Percentiles rank a stretch among this genome's conserved stretches.
These are phyloP conservation scores for Phialemonium atrogriseum DNA, from an alignment of 2,329 filamentous ascomycete genomes.

Conservation along the genomic window DNA sequence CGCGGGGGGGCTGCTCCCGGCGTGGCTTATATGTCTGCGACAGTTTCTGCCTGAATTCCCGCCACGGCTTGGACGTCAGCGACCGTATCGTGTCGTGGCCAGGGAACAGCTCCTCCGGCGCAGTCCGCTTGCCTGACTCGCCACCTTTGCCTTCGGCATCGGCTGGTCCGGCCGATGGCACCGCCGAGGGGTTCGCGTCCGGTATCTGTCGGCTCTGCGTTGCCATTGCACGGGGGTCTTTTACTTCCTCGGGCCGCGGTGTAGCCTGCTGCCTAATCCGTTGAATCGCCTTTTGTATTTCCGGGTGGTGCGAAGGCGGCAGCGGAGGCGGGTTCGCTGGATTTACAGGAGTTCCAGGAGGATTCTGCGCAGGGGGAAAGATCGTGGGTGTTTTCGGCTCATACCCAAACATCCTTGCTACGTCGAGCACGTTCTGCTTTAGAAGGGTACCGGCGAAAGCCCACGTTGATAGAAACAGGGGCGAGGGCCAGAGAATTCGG, in stretches of 20 bases:
- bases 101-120: slow-evolving; percentile 12
- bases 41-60: slow-evolving; percentile 26
- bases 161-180: slow-evolving; percentile 2
- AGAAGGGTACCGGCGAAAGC: slow-evolving; percentile 40
- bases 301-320: slow-evolving; percentile 18
- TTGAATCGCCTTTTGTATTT: slow-evolving; percentile 22
- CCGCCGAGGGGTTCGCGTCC: slow-evolving; percentile 8
- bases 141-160: neutral
- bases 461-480: slow-evolving; percentile 42
- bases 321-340: slow-evolving; percentile 12
- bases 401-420: slow-evolving; percentile 39
- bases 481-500: slow-evolving; percentile 45
- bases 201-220: slow-evolving; percentile 7
- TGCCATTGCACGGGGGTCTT: slow-evolving; percentile 11
- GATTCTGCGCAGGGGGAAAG: slow-evolving; percentile 2
- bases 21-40: slow-evolving; percentile 37
- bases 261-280: slow-evolving; percentile 15
- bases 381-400: slow-evolving; percentile 17
- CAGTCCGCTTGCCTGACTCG: no score
- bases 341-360: slow-evolving; percentile 15
- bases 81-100: slow-evolving; percentile 11
- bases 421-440: slow-evolving; percentile 32
- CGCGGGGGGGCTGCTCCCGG: slow-evolving; percentile 35
- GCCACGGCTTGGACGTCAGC: slow-evolving; percentile 24
- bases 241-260: slow-evolving; percentile 12